Conservation (phyloP, 1,284 basidiomycete species). For the Moesziomyces antarcticus region DNA sequence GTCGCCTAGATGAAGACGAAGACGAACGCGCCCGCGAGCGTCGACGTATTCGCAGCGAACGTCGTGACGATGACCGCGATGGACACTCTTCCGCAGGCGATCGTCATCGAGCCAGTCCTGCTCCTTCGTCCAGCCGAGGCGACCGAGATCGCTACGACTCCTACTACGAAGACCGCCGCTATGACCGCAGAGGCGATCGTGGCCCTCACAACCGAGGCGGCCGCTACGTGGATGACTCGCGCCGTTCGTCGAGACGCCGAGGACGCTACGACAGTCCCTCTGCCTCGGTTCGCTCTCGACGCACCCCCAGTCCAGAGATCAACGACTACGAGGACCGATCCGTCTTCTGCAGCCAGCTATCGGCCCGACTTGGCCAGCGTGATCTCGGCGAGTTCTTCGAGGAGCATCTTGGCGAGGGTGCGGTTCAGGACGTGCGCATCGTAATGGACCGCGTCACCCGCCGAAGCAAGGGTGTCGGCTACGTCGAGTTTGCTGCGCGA, state of each 20-base stretch:
- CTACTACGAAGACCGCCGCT: constrained; percentile 44
- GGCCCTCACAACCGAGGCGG: constrained; percentile 16
- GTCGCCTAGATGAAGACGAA: constrained; percentile 36
- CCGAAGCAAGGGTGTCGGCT: constrained; percentile 94
- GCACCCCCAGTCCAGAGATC: constrained; percentile 54
- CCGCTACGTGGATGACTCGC: constrained; percentile 32
- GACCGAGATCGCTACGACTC: constrained; percentile 39
- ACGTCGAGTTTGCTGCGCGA: constrained; percentile 91
- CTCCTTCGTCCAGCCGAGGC: constrained; percentile 26
- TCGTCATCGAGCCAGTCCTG: constrained; percentile 23
- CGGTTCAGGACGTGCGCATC: constrained; percentile 92
- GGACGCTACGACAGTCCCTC: constrained; percentile 37
- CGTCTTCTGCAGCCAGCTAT: constrained; percentile 97
- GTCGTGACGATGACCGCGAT: constrained; percentile 40
- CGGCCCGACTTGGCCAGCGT: constrained; percentile 90
- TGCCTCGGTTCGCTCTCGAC: constrained; percentile 33
- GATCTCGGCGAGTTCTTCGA: constrained; percentile 99
- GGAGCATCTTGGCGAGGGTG: constrained; percentile 86
- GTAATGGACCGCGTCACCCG: constrained; percentile 92
- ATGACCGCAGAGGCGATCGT: constrained; percentile 21
- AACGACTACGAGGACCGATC: constrained; percentile 82
- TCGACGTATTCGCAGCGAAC: constrained; percentile 42
- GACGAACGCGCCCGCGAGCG: constrained; percentile 69
- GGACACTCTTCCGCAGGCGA: constrained; percentile 10
- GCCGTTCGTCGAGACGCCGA: constrained; percentile 21